These are phyloP conservation scores for Exophiala xenobiotica DNA, from an alignment of 2,329 filamentous ascomycete species.

Conservation along the genomic window DNA sequence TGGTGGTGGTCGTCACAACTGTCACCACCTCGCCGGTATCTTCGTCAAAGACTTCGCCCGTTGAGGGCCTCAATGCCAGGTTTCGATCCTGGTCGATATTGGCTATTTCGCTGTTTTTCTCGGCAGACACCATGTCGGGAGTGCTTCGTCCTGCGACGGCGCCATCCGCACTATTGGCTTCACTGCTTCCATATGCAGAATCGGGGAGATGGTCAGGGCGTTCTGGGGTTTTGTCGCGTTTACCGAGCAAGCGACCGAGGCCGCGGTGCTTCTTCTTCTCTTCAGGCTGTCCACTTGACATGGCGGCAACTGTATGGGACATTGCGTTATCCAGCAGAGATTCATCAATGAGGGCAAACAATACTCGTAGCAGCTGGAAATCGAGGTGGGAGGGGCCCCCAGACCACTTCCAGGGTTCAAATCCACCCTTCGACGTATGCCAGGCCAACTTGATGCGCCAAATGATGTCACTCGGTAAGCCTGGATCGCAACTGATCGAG, in stretches of 20 bases:
- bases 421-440: background rate
- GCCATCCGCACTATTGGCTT: constrained; percentile 20
- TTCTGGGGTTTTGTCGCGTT: constrained; percentile 21
- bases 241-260: constrained; percentile 59
- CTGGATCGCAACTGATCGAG: constrained; percentile 16
- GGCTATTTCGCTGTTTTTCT: constrained; percentile 29
- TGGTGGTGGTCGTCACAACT: constrained; percentile 29
- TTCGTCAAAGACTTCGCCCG: constrained; percentile 30
- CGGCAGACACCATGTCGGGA: constrained; percentile 27
- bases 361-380: background rate
- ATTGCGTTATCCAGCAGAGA: constrained; percentile 4
- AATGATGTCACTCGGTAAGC: constrained; percentile 19
- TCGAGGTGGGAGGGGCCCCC: background rate
- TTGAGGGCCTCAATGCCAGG: constrained; percentile 27
- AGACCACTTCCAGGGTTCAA: background rate
- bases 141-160: constrained; percentile 8
- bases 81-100: constrained; percentile 29
- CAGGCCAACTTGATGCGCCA: constrained; percentile 1
- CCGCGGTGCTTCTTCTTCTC: constrained; percentile 61
- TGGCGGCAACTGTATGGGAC: constrained; percentile 19
- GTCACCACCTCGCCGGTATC: constrained; percentile 31
- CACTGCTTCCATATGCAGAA: constrained; percentile 29
- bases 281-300: constrained; percentile 31
- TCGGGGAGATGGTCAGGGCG: constrained; percentile 16
- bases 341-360: background rate